Evolutionary conservation across 805 yeast species (phyloP).

Genomic region (Metschnikowia drakensbergensis): DNA sequence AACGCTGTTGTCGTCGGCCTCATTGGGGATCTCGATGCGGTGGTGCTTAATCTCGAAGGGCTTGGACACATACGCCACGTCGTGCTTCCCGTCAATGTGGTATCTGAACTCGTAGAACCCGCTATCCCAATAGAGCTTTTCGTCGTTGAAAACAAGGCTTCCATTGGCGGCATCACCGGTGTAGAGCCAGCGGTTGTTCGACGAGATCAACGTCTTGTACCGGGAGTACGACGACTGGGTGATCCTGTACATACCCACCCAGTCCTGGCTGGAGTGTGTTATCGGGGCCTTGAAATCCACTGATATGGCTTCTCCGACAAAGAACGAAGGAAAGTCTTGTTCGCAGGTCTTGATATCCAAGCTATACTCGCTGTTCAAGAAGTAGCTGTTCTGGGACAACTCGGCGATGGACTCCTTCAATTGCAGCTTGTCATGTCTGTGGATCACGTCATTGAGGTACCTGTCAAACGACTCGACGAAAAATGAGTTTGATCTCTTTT

Average conservation of each 20-base stretch:
- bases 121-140: slow-evolving; percentile 55
- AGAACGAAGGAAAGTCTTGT: slow-evolving; percentile 16
- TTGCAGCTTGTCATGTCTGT: slow-evolving; percentile 13
- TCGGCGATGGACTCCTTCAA: slow-evolving; percentile 36
- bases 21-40: slow-evolving; percentile 32
- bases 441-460: slow-evolving; percentile 33
- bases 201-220: slow-evolving; percentile 54
- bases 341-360: slow-evolving; percentile 19
- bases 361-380: slow-evolving; percentile 34
- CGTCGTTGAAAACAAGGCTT: slow-evolving; percentile 43
- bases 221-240: slow-evolving; percentile 55
- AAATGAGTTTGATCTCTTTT: slow-evolving; percentile 27
- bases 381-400: slow-evolving; percentile 38
- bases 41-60: slow-evolving; percentile 60
- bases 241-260: slow-evolving; percentile 75
- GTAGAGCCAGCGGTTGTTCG: slow-evolving; percentile 65
- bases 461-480: slow-evolving; percentile 46
- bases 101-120: slow-evolving; percentile 75
- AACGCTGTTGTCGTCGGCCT: slow-evolving; percentile 24
- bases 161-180: slow-evolving; percentile 41
- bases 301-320: slow-evolving; percentile 51
- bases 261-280: slow-evolving; percentile 49
- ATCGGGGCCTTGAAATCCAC: slow-evolving; percentile 55
- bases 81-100: slow-evolving; percentile 63
- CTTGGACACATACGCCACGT: slow-evolving; percentile 59